phyloP scores from a whole-genome alignment of 495 filamentous ascomycete species.

The Xylona heveae region DNA sequence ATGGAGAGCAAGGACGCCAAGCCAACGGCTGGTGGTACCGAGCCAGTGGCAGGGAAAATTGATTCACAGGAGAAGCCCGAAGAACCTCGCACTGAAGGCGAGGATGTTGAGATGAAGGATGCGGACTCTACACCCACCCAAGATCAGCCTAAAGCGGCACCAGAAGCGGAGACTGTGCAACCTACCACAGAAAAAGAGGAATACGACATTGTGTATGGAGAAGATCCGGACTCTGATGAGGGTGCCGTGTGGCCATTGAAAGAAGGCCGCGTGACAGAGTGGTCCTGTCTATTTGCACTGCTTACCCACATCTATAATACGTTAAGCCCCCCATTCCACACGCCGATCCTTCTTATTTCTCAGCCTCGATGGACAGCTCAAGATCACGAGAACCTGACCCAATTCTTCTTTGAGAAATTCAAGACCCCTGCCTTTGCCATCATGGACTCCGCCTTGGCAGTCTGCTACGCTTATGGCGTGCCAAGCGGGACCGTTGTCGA shows the following conservation, averaged over 20 bases:
- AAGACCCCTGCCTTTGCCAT: conserved; percentile 77
- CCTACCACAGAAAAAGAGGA: conserved; percentile 22
- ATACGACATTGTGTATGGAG: conserved; percentile 39
- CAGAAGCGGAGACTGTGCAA: conserved; percentile 2
- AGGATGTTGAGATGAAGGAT: conserved; percentile 28
- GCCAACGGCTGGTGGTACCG: too few relatives aligned
- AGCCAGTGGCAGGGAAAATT: conserved; percentile 11
- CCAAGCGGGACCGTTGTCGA: conserved; percentile 65
- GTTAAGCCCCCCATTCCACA: conserved; percentile 79
- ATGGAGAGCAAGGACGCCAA: too few relatives aligned
- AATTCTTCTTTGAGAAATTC: conserved; percentile 93
- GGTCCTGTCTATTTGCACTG: conserved; percentile 80
- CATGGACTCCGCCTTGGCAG: conserved; percentile 66
- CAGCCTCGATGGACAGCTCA: conserved; percentile 71
- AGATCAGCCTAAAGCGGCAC: conserved; percentile 1
- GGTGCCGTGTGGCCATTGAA: conserved; percentile 76
- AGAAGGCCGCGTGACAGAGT: conserved; percentile 68
- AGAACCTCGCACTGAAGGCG: conserved; percentile 17
- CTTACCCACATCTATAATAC: conserved; percentile 70
- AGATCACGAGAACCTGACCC: conserved; percentile 62
- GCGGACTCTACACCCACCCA: conserved; percentile 10
- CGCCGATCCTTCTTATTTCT: conserved; percentile 70
- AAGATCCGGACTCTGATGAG: conserved; percentile 70
- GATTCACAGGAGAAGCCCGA: conserved; percentile 14
- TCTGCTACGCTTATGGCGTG: conserved; percentile 63